Base-by-base conservation (phyloP, 228 moss, liverwort and hornwort species). In the Sphagnum fallax region DNA sequence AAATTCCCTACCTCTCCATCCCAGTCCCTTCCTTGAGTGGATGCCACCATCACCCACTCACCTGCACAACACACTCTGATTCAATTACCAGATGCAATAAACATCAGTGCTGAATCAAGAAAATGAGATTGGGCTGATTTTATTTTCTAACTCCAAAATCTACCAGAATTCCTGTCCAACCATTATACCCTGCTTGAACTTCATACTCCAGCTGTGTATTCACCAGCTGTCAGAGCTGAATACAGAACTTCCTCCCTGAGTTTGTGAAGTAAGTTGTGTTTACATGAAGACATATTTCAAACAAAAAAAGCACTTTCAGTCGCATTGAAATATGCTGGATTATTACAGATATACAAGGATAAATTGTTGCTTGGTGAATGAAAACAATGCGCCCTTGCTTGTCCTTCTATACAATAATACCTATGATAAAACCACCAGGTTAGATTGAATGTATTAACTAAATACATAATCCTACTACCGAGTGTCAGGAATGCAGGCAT, bases 31-130 rank as follows among this genome's bases (percentile, higher is more conserved):
- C 77, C 64, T 73, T 82, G 75, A 14, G 68, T 61, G 15, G 88
- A 84, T 13, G 88, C 85, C 13, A 64, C 88, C 60, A 76, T 77
- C 6, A 88, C 82, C 88, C 84, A 84, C 15, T 82, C 73, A n/a
- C 88, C 71, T 71, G 53, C 53, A 53, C 13, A 10, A 13, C 49
- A 13, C 49, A 8, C 12, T 12, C 12, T 8, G 9, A 8, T 55
- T 55, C 12, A 8, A 55, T 55, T 8, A 55, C 55, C 55, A 55
- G 55, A 55, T 32, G 32, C 2, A 32, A 32, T 32, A 32, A 32
- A 32, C 32, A 32, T 32, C 32, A 32, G 32, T 32, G 32, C 32
- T 32, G 32, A 32, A 2, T 32, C 32, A 32, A 32, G 32, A 32
- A 32, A 32, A 32, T 32, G 32, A 32, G 32, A 32, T 32, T 1